Base-by-base conservation (phyloP, 495 filamentous ascomycete species). In the Penicillium daleae region DNA sequence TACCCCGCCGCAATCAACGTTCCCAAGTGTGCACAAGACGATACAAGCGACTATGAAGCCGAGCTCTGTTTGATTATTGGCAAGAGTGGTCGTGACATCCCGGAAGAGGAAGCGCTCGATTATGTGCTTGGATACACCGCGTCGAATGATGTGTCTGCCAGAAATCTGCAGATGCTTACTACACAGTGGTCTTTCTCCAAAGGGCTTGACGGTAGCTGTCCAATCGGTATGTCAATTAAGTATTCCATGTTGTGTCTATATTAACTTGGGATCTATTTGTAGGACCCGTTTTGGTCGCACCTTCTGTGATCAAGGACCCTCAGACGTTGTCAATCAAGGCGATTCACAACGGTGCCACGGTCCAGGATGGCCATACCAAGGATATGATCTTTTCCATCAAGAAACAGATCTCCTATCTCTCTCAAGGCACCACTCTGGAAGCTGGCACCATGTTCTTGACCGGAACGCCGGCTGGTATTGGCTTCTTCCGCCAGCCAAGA, bases 1-100 rank as follows among this genome's bases (percentile, higher is more conserved):
- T 78, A 76, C 39, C 79, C 80, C 2, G 74, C 74, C 7, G 58
- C 69, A 6, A 76, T 82, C 57, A 74, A 70, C 37, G 71, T 84
- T 12, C 82, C 79, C 6, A 77, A 72, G 46, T 63, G 67, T 54
- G 79, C 78, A 0, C 80, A 82, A 55, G 78, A 79, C 57, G 74
- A 62, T n/a, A 75, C 74, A 39, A 80, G 75, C 49, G 83, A 85
- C 67, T 82, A 81, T 53, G 79, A 83, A 61, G 79, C 73, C 6
- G 80, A 83, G 60, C 68, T 83, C 2, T 74, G 64, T 32, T 5
- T 81, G 6, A 66, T 82, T 0, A 77, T 81, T 52, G 71, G 70
- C 6, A 80, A 77, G 60, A 70, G 66, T 12, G 78, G 74, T 13
- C 64, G 71, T 0, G 76, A 82, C 57, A 78, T 81, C 21, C 63